These are phyloP conservation scores for Pterocarpus macrocarpus DNA, from an alignment of 306 rosid genomes.

Conservation along the genomic window DNA sequence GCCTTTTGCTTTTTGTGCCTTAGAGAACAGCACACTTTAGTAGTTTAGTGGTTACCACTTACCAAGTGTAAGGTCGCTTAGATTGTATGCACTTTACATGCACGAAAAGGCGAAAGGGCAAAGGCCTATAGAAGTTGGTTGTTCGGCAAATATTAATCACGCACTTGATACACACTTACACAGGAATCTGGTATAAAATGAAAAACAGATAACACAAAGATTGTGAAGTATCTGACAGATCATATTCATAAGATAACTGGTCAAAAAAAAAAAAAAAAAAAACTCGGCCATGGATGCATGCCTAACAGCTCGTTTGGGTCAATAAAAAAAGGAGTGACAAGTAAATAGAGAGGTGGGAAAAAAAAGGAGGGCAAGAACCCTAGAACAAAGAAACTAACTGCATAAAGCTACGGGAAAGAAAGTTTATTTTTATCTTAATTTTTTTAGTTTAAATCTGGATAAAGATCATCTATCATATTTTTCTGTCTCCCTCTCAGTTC, in stretches of 20 bases:
- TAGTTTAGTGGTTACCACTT: constrained; percentile 15
- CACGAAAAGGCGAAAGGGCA: constrained; percentile 2
- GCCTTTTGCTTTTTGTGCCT: constrained; percentile 13
- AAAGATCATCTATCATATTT: no score
- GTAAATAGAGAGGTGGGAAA: not conserved
- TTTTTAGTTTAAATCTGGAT: no score
- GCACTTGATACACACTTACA: not conserved
- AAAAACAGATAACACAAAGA: not conserved
- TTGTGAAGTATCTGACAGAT: not conserved
- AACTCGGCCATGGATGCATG: not conserved
- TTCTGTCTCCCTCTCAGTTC: no score
- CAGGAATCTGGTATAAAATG: constrained; percentile 15
- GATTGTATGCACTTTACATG: not conserved
- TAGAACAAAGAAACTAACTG: no score
- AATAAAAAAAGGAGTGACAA: no score
- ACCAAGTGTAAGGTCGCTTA: not conserved
- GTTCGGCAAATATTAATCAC: not conserved
- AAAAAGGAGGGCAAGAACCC: not conserved
- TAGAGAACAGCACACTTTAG: not conserved
- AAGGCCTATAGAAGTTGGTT: not conserved
- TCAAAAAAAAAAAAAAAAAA: not conserved
- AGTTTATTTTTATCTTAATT: no score
- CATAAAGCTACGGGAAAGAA: no score
- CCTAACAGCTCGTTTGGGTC: no score
- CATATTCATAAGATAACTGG: not conserved